These are phyloP conservation scores for Atalantia buxifolia DNA, from an alignment of 345 rosid species.

Conservation along the genomic window DNA sequence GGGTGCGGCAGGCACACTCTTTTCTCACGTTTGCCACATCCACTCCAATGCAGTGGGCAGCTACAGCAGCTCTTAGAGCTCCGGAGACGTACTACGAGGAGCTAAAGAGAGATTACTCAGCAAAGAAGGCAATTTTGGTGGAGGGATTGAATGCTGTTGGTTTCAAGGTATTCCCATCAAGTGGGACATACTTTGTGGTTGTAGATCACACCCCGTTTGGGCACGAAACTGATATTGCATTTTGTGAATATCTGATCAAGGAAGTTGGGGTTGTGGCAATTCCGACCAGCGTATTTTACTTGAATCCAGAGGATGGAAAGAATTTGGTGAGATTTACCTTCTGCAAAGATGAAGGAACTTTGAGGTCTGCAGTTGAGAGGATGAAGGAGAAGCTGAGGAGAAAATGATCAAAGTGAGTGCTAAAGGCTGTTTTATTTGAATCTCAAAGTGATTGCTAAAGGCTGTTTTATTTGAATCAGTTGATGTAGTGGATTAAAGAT, in stretches of 20 bases:
- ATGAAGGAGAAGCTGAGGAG: slow-evolving; percentile 81
- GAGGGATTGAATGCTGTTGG: slow-evolving; percentile 88
- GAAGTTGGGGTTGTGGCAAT: slow-evolving; percentile 96
- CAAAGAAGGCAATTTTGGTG: slow-evolving; percentile 78
- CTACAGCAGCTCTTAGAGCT: slow-evolving; percentile 62
- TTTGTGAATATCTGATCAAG: slow-evolving; percentile 88
- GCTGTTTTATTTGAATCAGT: not conserved
- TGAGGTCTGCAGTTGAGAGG: slow-evolving; percentile 76
- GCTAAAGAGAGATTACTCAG: slow-evolving; percentile 68
- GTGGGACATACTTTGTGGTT: slow-evolving; percentile 88
- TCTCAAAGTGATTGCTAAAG: not conserved
- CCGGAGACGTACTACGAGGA: slow-evolving; percentile 78
- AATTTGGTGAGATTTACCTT: slow-evolving; percentile 89
- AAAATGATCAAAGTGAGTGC: slow-evolving; percentile 21
- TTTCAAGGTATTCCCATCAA: slow-evolving; percentile 82
- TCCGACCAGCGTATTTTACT: slow-evolving; percentile 85
- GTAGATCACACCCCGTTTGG: slow-evolving; percentile 95
- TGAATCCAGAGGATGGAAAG: slow-evolving; percentile 95
- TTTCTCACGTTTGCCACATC: slow-evolving; percentile 88
- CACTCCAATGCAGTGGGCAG: slow-evolving; percentile 83
- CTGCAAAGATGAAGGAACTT: slow-evolving; percentile 92
- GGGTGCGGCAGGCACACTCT: slow-evolving; percentile 85
- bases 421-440: not conserved
- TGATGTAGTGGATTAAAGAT: not conserved
- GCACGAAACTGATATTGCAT: slow-evolving; percentile 62